A percentile compares a stretch with the other conserved stretches of the same genome.
Conservation (phyloP, 2,329 filamentous ascomycete species). For the Neonectria faginata region DNA sequence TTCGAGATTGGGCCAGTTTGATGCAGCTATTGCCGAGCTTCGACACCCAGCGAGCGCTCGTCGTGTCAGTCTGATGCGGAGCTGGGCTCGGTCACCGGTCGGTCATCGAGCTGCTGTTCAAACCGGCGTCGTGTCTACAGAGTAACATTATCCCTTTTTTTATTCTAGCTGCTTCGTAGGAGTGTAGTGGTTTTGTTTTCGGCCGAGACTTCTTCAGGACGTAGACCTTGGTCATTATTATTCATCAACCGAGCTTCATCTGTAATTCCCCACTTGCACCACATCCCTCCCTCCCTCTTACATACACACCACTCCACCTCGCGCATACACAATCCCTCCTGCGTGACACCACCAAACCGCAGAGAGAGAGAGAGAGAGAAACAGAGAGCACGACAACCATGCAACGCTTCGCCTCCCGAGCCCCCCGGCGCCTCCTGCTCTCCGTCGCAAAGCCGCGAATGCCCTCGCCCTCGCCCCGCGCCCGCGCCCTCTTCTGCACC, state of each 20-base stretch:
- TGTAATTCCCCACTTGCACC: conserved; percentile 26
- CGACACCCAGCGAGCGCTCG: neutral
- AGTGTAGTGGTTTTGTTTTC: conserved; percentile 13
- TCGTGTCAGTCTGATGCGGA: conserved; percentile 15
- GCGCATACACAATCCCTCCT: neutral
- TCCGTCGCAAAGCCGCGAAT: conserved; percentile 35
- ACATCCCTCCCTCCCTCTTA: neutral
- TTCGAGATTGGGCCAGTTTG: neutral
- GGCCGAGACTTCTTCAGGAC: neutral
- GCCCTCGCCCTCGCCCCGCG: conserved; percentile 31
- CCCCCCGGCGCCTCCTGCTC: conserved; percentile 46
- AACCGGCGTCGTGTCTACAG: neutral
- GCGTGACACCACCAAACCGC: neutral
- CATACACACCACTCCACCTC: neutral
- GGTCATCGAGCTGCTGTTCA: conserved; percentile 33
- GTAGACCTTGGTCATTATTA: conserved; percentile 35
- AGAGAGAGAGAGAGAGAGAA: neutral
- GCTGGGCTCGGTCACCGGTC: conserved; percentile 35
- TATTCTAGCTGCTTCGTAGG: conserved; percentile 9
- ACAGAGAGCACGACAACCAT: conserved; percentile 42
- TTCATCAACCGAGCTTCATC: conserved; percentile 40
- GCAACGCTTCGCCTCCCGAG: conserved; percentile 49
- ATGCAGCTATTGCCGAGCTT: conserved; percentile 2
- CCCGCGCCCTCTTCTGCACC: conserved; percentile 48
- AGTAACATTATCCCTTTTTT: neutral